These are phyloP conservation scores for Pseudotsuga menziesii DNA, from an alignment of 75 land plant species.

Conservation along the genomic window DNA sequence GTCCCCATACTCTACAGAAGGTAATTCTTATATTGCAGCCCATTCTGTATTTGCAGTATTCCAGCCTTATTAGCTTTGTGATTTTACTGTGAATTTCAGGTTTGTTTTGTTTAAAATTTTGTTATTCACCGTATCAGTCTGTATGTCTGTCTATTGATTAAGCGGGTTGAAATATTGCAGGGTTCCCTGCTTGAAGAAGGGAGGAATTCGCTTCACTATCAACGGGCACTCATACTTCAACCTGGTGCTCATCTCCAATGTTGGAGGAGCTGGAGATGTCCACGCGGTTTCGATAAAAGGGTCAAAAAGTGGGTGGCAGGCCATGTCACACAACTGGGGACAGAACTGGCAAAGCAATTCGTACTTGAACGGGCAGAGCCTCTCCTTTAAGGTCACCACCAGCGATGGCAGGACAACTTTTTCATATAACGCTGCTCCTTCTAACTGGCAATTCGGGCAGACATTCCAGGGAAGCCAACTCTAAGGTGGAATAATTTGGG, in stretches of 20 bases:
- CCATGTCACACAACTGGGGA: constrained; percentile 33
- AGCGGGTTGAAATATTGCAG: background rate
- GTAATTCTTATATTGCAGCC: background rate
- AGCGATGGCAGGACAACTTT: constrained; percentile 12
- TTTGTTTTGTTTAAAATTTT: no score
- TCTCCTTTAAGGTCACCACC: constrained; percentile 26
- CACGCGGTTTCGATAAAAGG: constrained; percentile 13
- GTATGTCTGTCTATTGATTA: no score
- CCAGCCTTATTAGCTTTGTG: no score
- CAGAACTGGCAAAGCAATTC: constrained; percentile 12
- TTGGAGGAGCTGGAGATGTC: constrained; percentile 17
- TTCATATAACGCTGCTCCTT: constrained; percentile 16
- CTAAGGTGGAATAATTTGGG: constrained; percentile 8
- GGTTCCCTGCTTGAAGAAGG: constrained; percentile 6
- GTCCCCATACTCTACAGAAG: constrained; percentile 13
- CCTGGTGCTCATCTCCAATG: background rate
- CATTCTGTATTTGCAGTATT: no score
- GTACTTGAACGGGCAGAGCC: constrained; percentile 9
- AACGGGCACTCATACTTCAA: constrained; percentile 5
- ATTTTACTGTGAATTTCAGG: no score
- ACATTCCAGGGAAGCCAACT: constrained; percentile 2
- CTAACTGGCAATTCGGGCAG: constrained; percentile 26
- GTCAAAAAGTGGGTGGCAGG: constrained; percentile 13
- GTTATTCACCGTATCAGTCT: no score
- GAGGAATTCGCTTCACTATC: constrained; percentile 4